Evolutionary conservation across 2,329 filamentous ascomycete genomes (phyloP).

Genomic region (Epichloe coenophiala): DNA sequence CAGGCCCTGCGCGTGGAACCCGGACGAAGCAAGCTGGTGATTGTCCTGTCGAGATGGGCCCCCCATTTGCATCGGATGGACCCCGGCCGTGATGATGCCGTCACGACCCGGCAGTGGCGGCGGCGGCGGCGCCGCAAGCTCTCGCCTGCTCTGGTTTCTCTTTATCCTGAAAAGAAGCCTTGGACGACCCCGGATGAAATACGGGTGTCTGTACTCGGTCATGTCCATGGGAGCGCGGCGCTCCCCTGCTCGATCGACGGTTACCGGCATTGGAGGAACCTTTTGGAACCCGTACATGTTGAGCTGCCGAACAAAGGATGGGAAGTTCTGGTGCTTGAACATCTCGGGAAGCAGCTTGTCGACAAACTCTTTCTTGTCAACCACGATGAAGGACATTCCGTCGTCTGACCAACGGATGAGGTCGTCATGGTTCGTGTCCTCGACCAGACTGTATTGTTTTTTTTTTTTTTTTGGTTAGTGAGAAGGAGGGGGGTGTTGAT

Average conservation of each 20-base stretch:
- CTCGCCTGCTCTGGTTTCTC: background rate
- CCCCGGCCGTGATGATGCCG: background rate
- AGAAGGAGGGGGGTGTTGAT: background rate
- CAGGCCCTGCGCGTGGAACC: background rate
- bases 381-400: background rate
- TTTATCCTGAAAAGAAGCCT: background rate
- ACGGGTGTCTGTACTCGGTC: background rate
- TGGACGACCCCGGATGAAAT: background rate
- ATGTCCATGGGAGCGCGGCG: background rate
- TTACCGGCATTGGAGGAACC: background rate
- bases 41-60: background rate
- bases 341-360: background rate
- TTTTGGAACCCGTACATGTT: background rate
- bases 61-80: background rate
- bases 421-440: background rate
- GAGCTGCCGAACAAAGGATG: background rate
- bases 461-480: too few species aligned
- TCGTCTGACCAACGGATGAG: background rate
- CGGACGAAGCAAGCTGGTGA: too few species aligned
- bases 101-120: background rate
- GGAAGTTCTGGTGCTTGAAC: background rate
- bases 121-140: background rate
- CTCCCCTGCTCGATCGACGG: background rate
- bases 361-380: background rate
- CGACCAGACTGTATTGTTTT: background rate